Evolutionary conservation across 1,139 yeast genomes (phyloP), one percentile per base, ranked within the genome.

Genomic region (Zygotorulaspora mrakii): DNA sequence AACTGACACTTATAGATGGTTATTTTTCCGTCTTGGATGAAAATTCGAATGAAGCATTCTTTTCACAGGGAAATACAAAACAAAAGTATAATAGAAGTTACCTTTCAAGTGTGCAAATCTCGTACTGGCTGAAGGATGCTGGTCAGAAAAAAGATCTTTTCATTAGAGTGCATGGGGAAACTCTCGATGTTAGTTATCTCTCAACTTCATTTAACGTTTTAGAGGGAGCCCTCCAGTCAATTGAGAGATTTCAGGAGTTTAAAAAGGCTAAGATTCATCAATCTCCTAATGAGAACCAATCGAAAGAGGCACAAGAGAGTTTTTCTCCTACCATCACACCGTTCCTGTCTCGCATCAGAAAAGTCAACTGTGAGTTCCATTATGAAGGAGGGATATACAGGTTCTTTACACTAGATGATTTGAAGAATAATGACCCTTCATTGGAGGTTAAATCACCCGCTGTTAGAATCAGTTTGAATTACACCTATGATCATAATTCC

Each of bases 401-500:
- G 41, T 65, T 82, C 7, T 62, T 52, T 28, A 58, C 67, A 0
- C 38, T 39, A 13, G 68, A 70, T 39, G 71, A 75, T 34, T 64
- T 75, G 21, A 67, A 68, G 32, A 64, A 70, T 29, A 71, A 69
- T 21, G 62, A 70, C 6, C 79, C 84, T 0, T 76, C 89, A 0
- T 67, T 88, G 18, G 73, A 70, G 31, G 62, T 89, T 22, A 83
- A 77, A 39, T 77, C 95, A 0, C 98, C 98, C 0, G 84, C 89
- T 1, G 76, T 89, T 1, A 71, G 70, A 36, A 70, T 85, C 7
- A 71, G 75, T 2, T 59, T 74, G 1, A 73, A 69, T 31, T 78
- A 77, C 49, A 57, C 61, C 31, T 57, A 57, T 20, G 43, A 54
- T 5, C 58, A 59, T 1, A 35, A 48, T 1, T 65, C 63, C 31